Evolutionary conservation across 768 basidiomycete genomes (phyloP), one percentile per base, ranked within the genome.

Genomic region (Russula olivacea): DNA sequence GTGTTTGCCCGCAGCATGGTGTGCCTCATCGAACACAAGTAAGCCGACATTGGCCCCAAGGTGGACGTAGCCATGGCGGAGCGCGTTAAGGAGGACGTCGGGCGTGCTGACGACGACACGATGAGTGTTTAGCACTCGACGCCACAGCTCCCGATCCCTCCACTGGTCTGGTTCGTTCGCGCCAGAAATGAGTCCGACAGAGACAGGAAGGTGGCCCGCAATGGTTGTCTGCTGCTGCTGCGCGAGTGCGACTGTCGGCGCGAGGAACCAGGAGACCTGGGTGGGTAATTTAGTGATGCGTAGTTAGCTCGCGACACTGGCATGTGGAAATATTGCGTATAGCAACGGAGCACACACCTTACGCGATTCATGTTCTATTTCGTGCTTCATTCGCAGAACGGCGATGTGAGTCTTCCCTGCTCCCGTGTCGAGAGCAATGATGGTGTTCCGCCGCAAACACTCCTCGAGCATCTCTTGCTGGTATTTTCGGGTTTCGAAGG

Each of bases 351-450:
- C 2, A 66, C 71, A 49, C 55, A 89, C 89, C 81, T 90, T 90
- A 21, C 68, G 75, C 0, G 79, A 74, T 63, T 84, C 78, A 11
- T 80, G 78, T 52, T 89, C 87, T 17, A 79, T 77, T 71, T 90
- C 87, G 25, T 81, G 78, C 70, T 85, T 89, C 74, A 91, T 82
- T 49, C 89, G 73, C 9, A 91, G 75, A 5, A 91, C 79, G 0
- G 89, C 87, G 47, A 91, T 85, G 61, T 85, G 86, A 0, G 89
- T 91, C 76, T 91, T 91, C 11, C 89, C 89, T 0, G 87, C 84
- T 1, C 89, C 89, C 0, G 89, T 91, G 65, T 89, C 88, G 41
- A 90, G 78, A 2, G 89, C 89, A 48, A 91, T 85, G 69, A 91
- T 79, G 61, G 89, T 81, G 68, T 91, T 91, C 45, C 78, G 76